phyloP scores from a whole-genome alignment of 768 basidiomycete species.

The Kwoniella sp. region DNA sequence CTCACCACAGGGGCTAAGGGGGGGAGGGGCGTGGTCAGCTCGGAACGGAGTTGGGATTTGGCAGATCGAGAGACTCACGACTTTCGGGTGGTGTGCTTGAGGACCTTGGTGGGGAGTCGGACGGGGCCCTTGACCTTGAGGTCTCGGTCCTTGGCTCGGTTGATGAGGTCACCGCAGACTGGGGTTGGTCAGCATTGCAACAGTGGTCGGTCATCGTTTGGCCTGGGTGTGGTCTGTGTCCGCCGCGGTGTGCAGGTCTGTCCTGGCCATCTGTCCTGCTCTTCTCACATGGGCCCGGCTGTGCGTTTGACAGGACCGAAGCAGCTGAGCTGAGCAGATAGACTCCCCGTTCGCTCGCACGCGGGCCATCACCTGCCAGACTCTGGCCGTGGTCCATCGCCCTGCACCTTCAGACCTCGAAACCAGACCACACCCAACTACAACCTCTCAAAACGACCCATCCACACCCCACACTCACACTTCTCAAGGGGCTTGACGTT shows the following conservation, averaged over 20 bases:
- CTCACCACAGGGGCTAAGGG: conserved; percentile 89
- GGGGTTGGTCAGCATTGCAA: too few species aligned
- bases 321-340: not conserved
- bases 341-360: too few species aligned
- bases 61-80: conserved; percentile 61
- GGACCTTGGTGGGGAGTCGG: conserved; percentile 95
- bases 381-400: too few species aligned
- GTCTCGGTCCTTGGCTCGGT: conserved; percentile 99
- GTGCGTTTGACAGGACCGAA: too few species aligned
- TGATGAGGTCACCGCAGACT: conserved; percentile 96
- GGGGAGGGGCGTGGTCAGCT: not conserved
- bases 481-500: conserved; percentile 99
- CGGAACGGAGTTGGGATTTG: not conserved
- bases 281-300: too few species aligned
- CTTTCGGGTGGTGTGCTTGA: conserved; percentile 99
- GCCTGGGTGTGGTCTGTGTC: too few species aligned
- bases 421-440: not conserved
- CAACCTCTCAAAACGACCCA: not conserved
- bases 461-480: conserved; percentile 57
- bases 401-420: too few species aligned
- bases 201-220: too few species aligned
- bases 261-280: too few species aligned
- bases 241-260: too few species aligned
- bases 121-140: conserved; percentile 99
- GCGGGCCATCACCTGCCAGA: too few species aligned